A percentile compares a stretch with the other conserved stretches of the same genome.
phyloP scores from a whole-genome alignment of 2,329 filamentous ascomycete genomes.

The Fusarium nygamai region DNA sequence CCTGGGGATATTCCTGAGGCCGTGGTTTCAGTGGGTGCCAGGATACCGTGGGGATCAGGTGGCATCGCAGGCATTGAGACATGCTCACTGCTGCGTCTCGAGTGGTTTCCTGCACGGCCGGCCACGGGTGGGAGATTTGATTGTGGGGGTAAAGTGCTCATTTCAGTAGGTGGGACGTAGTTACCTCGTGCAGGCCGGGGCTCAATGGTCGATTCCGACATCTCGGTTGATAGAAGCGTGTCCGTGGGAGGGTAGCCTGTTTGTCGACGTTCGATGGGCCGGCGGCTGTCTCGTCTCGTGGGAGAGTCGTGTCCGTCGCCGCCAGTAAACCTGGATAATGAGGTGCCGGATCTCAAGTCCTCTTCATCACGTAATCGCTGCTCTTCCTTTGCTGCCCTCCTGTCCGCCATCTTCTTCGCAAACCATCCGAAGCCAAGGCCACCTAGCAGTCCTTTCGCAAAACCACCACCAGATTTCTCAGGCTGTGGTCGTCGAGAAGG shows the following conservation, averaged over 20 bases:
- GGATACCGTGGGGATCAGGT: slow-evolving; percentile 58
- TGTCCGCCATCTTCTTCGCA: slow-evolving; percentile 70
- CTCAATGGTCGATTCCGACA: slow-evolving; percentile 51
- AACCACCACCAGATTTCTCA: slow-evolving; percentile 57
- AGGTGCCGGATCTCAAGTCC: slow-evolving; percentile 67
- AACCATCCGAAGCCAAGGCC: slow-evolving; percentile 76
- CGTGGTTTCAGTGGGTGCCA: slow-evolving; percentile 45
- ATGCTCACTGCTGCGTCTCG: slow-evolving; percentile 52
- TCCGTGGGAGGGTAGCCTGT: slow-evolving; percentile 43
- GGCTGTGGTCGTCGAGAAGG: slow-evolving; percentile 67
- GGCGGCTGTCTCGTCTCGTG: slow-evolving; percentile 49
- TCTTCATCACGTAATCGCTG: slow-evolving; percentile 61
- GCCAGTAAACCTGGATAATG: slow-evolving; percentile 73
- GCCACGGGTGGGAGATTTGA: slow-evolving; percentile 32
- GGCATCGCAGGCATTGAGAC: slow-evolving; percentile 66
- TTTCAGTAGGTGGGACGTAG: slow-evolving; percentile 38
- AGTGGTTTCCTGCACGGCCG: slow-evolving; percentile 49
- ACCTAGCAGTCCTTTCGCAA: slow-evolving; percentile 68
- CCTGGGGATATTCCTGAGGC: slow-evolving; percentile 45
- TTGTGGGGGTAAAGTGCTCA: slow-evolving; percentile 34
- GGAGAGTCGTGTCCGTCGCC: slow-evolving; percentile 71
- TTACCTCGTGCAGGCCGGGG: slow-evolving; percentile 43
- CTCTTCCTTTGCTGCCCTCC: slow-evolving; percentile 59
- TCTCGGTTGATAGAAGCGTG: slow-evolving; percentile 45
- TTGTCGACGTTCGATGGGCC: slow-evolving; percentile 45